Conservation (phyloP, 192 early-diverging fungal genomes). For the Rhizophagus prolifer region DNA sequence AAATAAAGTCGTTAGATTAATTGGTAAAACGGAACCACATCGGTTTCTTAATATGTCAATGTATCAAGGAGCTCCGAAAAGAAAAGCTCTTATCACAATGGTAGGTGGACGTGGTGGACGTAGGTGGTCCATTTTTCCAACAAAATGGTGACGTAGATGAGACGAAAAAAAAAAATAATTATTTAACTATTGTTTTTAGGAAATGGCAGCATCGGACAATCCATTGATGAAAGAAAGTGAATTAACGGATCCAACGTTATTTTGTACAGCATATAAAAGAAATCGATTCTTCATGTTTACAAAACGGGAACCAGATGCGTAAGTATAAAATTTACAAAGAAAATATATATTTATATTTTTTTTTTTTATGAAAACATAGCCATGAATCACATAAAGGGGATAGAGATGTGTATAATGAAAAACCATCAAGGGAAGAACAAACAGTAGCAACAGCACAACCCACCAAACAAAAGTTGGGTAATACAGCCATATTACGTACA, state of each 20-base stretch:
- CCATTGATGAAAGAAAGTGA: constrained; percentile 66
- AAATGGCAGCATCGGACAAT: constrained; percentile 87
- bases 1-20: constrained; percentile 78
- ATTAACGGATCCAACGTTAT: constrained; percentile 78
- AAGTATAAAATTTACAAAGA: constrained; percentile 27
- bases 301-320: constrained; percentile 78
- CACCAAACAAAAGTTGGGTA: constrained; percentile 63
- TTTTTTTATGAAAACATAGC: constrained; percentile 32
- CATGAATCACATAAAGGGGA: constrained; percentile 54
- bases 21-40: constrained; percentile 91
- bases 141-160: too few relatives aligned
- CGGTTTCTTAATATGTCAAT: constrained; percentile 88
- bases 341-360: constrained; percentile 9
- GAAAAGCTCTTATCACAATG: constrained; percentile 72
- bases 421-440: constrained; percentile 93
- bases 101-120: too few relatives aligned
- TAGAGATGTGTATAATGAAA: constrained; percentile 97
- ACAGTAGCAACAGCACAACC: constrained; percentile 74
- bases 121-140: constrained; percentile 26
- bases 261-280: constrained; percentile 84
- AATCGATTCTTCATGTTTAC: constrained; percentile 97
- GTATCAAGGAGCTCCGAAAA: constrained; percentile 87
- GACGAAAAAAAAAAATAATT: not conserved
- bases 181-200: constrained; percentile 40
- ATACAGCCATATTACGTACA: constrained; percentile 81